Evolutionary conservation across 2,329 filamentous ascomycete genomes (phyloP).

Genomic region (Aspergillus fischeri): DNA sequence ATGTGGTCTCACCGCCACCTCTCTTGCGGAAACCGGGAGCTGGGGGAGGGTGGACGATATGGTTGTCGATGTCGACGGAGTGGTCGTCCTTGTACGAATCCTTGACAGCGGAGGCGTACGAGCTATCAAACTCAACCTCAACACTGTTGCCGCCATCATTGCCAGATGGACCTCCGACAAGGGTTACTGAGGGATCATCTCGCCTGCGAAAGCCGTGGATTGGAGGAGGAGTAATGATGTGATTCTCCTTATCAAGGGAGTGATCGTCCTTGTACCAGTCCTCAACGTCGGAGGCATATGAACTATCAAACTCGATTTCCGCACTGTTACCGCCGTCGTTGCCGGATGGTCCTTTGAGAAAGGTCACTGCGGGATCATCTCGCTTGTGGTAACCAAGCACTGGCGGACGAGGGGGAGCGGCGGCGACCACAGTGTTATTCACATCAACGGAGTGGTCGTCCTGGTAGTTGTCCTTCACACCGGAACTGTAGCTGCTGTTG

Average conservation of each 20-base stretch:
- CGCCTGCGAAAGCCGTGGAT: background rate
- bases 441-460: conserved; percentile 21
- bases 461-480: conserved; percentile 14
- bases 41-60: background rate
- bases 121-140: too few species aligned
- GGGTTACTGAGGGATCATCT: background rate
- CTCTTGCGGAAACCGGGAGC: background rate
- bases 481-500: conserved; percentile 8
- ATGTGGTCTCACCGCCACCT: too few species aligned
- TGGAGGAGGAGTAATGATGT: conserved; percentile 4
- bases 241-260: too few species aligned
- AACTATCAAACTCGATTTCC: too few species aligned
- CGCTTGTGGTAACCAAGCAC: background rate
- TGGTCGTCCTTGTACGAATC: too few species aligned
- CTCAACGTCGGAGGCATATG: too few species aligned
- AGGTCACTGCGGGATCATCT: background rate
- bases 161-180: conserved; percentile 20
- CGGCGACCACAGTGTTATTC: conserved; percentile 6
- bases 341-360: conserved; percentile 20
- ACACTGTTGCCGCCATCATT: conserved; percentile 20
- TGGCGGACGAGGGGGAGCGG: background rate
- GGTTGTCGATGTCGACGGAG: too few species aligned
- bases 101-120: too few species aligned
- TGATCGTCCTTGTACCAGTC: too few species aligned
- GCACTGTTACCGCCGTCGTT: conserved; percentile 19